Percentiles rank a stretch among this genome's conserved stretches.
Evolutionary conservation across 768 basidiomycete species (phyloP).

Genomic region (Hygrophorus pudorinus): DNA sequence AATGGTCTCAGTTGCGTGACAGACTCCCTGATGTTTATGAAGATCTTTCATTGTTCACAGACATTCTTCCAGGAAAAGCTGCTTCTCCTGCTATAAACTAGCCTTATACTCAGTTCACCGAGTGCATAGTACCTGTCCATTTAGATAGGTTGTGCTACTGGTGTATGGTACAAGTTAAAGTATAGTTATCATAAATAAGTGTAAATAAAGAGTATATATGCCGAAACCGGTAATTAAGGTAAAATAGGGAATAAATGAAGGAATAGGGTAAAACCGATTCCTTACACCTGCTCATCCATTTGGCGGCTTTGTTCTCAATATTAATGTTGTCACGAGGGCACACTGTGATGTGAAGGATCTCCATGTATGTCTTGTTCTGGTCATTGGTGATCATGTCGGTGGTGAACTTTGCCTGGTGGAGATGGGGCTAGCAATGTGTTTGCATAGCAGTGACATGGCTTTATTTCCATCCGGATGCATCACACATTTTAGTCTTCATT

Average conservation of each 20-base stretch:
- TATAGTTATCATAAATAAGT: too few species aligned
- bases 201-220: too few species aligned
- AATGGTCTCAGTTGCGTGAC: not conserved
- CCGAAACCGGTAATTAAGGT: too few species aligned
- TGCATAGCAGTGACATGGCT: slow-evolving; percentile 13
- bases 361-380: slow-evolving; percentile 16
- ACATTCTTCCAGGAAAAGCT: slow-evolving; percentile 9
- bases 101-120: too few species aligned
- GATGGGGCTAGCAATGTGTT: slow-evolving; percentile 14
- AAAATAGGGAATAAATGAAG: too few species aligned
- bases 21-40: slow-evolving; percentile 9
- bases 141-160: too few species aligned
- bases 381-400: slow-evolving; percentile 13
- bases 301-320: too few species aligned
- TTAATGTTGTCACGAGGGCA: slow-evolving; percentile 11
- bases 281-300: too few species aligned
- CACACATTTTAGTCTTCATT: slow-evolving; percentile 18
- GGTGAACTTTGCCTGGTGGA: slow-evolving; percentile 17
- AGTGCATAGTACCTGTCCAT: too few species aligned
- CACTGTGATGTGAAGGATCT: slow-evolving; percentile 16
- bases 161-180: too few species aligned
- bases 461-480: slow-evolving; percentile 14
- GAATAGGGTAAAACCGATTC: too few species aligned
- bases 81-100: slow-evolving; percentile 10
- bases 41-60: slow-evolving; percentile 6